Conservation (phyloP, 139 green algal species). For the Volvox africanus region DNA sequence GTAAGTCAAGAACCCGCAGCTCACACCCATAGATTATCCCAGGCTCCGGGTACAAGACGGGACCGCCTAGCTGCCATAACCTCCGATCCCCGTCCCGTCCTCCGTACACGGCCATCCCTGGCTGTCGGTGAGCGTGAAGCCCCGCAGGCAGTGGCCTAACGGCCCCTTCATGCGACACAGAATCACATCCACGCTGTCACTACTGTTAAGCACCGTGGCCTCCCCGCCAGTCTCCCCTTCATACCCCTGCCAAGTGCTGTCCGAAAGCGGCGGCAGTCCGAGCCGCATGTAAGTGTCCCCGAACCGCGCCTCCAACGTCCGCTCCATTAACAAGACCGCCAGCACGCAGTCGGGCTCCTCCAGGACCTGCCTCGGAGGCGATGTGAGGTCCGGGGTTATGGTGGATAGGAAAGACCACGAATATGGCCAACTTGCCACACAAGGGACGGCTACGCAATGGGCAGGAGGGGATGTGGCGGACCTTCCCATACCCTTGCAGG, state of each 20-base stretch:
- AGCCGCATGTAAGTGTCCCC: slow-evolving; percentile 31
- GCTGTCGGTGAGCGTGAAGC: slow-evolving; percentile 4
- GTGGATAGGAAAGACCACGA: no score
- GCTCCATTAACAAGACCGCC: slow-evolving; percentile 40
- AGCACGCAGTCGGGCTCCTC: slow-evolving; percentile 42
- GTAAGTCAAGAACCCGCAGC: no score
- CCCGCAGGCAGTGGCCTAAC: slow-evolving; percentile 28
- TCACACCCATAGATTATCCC: no score
- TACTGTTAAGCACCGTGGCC: neutral
- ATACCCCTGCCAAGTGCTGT: neutral
- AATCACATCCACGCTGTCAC: neutral
- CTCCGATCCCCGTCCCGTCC: neutral
- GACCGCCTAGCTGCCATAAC: no score
- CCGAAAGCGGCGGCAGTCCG: slow-evolving; percentile 31
- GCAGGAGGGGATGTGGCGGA: no score
- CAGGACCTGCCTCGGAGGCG: slow-evolving; percentile 8
- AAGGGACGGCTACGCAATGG: no score
- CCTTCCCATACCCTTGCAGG: no score
- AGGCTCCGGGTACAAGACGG: no score
- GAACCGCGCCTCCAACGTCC: slow-evolving; percentile 11
- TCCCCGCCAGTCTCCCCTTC: neutral
- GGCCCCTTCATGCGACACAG: neutral
- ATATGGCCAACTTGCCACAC: no score
- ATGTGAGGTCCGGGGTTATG: no score
- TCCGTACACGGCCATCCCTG: neutral